A percentile compares a stretch with the other conserved stretches of the same genome.
These are phyloP conservation scores for Nakazawaea populi DNA, from an alignment of 805 yeast genomes.

Conservation along the genomic window DNA sequence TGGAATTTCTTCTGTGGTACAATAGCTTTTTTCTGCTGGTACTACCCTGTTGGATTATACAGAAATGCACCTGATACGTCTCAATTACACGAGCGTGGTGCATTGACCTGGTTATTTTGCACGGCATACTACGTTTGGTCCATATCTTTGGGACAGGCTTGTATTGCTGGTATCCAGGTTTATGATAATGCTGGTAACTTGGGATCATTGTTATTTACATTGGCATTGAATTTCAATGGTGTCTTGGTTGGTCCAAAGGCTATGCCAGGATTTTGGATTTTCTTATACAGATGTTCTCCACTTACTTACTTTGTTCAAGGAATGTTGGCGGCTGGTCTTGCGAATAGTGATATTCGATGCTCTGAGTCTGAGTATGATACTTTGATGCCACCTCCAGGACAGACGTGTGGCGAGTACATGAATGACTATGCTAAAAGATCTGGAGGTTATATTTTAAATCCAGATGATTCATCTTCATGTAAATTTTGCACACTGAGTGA, in stretches of 20 bases:
- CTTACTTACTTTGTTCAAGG: conserved; percentile 64
- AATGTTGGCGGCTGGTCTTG: conserved; percentile 41
- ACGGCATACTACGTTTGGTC: too few species aligned
- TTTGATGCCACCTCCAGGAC: conserved; percentile 50
- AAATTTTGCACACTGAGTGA: conserved; percentile 39
- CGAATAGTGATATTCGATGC: conserved; percentile 48
- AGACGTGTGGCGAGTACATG: conserved; percentile 58
- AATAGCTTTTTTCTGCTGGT: conserved; percentile 35
- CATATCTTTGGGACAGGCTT: too few species aligned
- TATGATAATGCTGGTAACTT: too few species aligned
- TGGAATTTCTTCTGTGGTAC: conserved; percentile 26
- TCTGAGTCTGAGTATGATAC: conserved; percentile 39
- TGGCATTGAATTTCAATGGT: conserved; percentile 63
- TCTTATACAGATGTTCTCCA: conserved; percentile 73
- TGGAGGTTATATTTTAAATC: conserved; percentile 55
- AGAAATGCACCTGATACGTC: conserved; percentile 25
- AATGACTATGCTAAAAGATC: conserved; percentile 30
- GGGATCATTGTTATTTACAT: conserved; percentile 44
- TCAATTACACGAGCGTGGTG: too few species aligned
- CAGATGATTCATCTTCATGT: conserved; percentile 44
- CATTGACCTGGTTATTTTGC: too few species aligned
- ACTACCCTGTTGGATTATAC: conserved; percentile 29
- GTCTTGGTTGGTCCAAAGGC: conserved; percentile 49
- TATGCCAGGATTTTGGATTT: conserved; percentile 82
- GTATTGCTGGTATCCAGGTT: too few species aligned